Evolutionary conservation across 2,329 filamentous ascomycete species (phyloP).

Genomic region (Aureobasidium sp.): DNA sequence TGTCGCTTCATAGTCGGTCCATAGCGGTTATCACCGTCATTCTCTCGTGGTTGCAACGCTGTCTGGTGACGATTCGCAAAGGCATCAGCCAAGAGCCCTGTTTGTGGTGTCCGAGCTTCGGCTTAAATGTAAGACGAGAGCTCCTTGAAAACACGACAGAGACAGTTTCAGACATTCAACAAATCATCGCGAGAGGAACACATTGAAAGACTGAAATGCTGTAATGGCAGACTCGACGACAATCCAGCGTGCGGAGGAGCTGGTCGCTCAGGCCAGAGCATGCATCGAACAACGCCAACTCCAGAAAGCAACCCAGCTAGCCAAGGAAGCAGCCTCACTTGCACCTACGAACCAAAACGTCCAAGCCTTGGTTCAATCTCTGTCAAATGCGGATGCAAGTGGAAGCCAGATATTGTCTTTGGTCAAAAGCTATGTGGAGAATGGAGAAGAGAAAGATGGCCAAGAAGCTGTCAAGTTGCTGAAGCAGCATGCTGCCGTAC

Average conservation of each 20-base stretch:
- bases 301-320: conserved; percentile 11
- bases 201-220: background rate
- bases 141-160: background rate
- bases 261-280: background rate
- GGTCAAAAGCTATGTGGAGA: conserved; percentile 21
- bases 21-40: background rate
- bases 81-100: background rate
- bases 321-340: conserved; percentile 13
- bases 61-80: conserved; percentile 3
- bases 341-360: conserved; percentile 12
- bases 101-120: conserved; percentile 3
- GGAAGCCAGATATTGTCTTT: conserved; percentile 1
- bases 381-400: background rate
- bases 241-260: conserved; percentile 9
- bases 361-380: background rate
- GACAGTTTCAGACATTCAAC: background rate
- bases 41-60: background rate
- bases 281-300: conserved; percentile 12
- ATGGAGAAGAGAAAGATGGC: conserved; percentile 34
- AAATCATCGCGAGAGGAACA: background rate
- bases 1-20: background rate
- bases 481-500: conserved; percentile 25
- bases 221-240: conserved; percentile 9
- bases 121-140: conserved; percentile 4
- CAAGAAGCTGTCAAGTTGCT: conserved; percentile 31